Base-by-base conservation (phyloP, 345 rosid species). In the Cardamine chenopodiifolia region DNA sequence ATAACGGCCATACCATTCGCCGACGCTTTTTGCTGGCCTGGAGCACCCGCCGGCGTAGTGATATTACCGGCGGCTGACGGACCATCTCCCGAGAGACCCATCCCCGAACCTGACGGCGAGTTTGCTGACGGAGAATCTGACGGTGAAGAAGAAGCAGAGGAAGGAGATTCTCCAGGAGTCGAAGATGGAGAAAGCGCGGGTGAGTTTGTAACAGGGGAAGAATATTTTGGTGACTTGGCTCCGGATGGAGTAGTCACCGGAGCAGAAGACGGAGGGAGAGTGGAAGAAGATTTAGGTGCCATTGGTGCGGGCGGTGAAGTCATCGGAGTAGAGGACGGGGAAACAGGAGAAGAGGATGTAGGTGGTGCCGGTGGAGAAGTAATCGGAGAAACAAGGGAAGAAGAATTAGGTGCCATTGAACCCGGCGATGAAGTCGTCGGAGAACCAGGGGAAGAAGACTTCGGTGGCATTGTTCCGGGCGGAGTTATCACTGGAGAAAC, bases 341-440 rank as follows among this genome's bases (percentile, higher is more conserved):
- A 45, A 56, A 18, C 31, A 66, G 37, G 60, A 8, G 67, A 6
- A 15, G 79, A 53, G 0, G 74, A 52, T 9, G 17, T 23, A 8
- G 79, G 79, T 31, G 66, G 55, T 20, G 35, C 68, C 0, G 78
- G 77, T 1, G 75, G 70, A 23, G 80, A 62, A 54, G 19, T 28
- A 17, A 2, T 1, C 32, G 77, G 74, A 45, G 78, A 23, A 49
- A 3, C 73, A 75, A 14, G 57, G 31, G 70, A 42, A 0, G 66
- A 37, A 0, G 80, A 77, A 1, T 63, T 44, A 14, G 80, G 80
- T 6, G 74, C 0, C 62, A 32, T 61, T 10, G 75, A 13, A 1
- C 48, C 63, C 6, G 79, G 79, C 2, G 76, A 76, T 1, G 80
- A 62, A 23, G 52, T 47, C 42, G 71, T 52, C 5, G 82, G 86